These are phyloP conservation scores for Nannizzia gypsea DNA, from an alignment of 2,329 filamentous ascomycete species.

Conservation along the genomic window DNA sequence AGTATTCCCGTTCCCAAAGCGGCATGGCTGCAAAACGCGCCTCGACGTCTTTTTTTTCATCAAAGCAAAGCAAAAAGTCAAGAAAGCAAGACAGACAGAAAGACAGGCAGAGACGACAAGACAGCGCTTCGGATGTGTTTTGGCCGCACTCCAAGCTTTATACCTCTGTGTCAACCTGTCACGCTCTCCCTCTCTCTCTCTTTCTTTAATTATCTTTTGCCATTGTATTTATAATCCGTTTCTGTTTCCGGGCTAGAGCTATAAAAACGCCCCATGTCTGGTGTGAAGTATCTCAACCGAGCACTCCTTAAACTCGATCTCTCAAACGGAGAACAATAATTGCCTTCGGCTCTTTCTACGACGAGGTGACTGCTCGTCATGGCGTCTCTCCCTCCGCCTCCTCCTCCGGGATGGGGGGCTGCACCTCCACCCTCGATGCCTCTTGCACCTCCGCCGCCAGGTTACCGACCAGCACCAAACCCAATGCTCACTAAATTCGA, in stretches of 20 bases:
- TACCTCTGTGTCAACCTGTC: neutral
- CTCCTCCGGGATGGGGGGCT: slow-evolving; percentile 55
- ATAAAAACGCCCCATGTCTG: neutral
- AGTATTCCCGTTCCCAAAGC: slow-evolving; percentile 21
- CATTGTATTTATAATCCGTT: neutral
- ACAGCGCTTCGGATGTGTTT: neutral
- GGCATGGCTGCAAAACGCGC: neutral
- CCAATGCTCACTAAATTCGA: slow-evolving; percentile 87
- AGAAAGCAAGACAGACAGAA: neutral
- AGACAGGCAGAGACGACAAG: neutral
- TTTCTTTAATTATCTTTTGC: neutral
- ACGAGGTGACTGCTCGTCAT: slow-evolving; percentile 28
- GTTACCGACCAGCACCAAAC: slow-evolving; percentile 68
- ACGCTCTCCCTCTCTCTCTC: neutral
- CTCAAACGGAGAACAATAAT: neutral
- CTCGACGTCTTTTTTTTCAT: neutral
- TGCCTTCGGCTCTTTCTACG: neutral
- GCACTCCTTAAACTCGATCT: slow-evolving; percentile 2
- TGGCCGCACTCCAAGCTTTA: neutral
- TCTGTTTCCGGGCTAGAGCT: neutral
- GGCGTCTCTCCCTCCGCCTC: slow-evolving; percentile 52
- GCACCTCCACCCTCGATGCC: slow-evolving; percentile 41
- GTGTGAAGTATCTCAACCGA: neutral
- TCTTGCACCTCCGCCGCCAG: slow-evolving; percentile 66
- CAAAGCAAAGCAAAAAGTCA: neutral